Evolutionary conservation across 805 yeast species (phyloP), one percentile per base, ranked within the genome.

Genomic region (Metschnikowia reukaufii): DNA sequence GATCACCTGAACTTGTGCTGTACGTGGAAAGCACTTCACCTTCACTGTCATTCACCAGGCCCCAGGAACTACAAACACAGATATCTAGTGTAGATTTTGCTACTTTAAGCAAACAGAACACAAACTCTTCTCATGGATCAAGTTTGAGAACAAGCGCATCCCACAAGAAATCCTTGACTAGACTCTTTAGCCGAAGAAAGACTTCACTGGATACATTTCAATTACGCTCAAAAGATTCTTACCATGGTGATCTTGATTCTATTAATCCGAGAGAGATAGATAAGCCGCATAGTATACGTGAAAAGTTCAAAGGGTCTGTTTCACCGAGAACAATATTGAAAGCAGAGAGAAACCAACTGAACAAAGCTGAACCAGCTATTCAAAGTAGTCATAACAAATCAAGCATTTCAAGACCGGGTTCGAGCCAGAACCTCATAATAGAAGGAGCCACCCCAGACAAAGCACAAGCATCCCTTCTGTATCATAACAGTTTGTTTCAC

Each of bases 61-160:
- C 34, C 1, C 42, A 13, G 18, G 35, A 39, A 6, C 9, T 30
- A 30, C 42, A 16, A 25, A 29, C 47, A 19, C 56, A 42, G 21
- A 47, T 52, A n/a, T 45, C 55, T 12, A 48, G 49, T 39, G 56
- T 52, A 21, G 56, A 53, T 8, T 52, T 52, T 34, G 47, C 49
- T 17, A 50, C 46, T 7, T 36, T 52, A 20, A 52, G 43, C 18
- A 52, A 50, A 30, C 56, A 43, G 32, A 32, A 39, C 9, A 48
- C 55, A 10, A 45, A 45, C 29, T 33, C 47, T 18, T 52, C 56
- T 5, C 37, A 30, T 13, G 33, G 49, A 9, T 47, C 52, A 4
- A 50, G 50, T 36, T 21, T 46, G 19, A 38, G 47, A 9, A 40
- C 46, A 6, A 45, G 35, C 27, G 39, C 47, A 10, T 43, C 39